Conservation (phyloP, 83 land plant species). For the Picea engelmannii region DNA sequence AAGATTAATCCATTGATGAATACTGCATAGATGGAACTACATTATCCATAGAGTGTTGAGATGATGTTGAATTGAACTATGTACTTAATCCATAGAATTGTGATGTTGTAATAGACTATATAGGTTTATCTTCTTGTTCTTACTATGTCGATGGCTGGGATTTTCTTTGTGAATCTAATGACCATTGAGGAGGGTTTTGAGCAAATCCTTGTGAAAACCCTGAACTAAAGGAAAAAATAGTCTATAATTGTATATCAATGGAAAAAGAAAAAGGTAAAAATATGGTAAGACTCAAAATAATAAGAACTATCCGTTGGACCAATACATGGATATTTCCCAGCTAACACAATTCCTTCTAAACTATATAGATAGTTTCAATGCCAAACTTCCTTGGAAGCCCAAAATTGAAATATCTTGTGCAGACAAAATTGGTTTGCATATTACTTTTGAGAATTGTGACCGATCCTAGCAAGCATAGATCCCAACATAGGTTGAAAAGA, state of each 20-base stretch:
- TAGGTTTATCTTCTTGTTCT: slow-evolving; percentile 32
- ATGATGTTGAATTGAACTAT: not conserved
- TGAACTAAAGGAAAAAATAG: not conserved
- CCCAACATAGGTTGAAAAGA: slow-evolving; percentile 91
- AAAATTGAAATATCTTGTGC: slow-evolving; percentile 86
- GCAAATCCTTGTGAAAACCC: slow-evolving; percentile 23
- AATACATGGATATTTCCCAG: slow-evolving; percentile 40
- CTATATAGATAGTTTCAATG: slow-evolving; percentile 58
- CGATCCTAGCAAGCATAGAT: slow-evolving; percentile 86
- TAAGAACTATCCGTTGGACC: slow-evolving; percentile 18
- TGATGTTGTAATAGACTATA: slow-evolving; percentile 18
- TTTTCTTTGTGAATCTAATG: slow-evolving; percentile 31
- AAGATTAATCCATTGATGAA: too few relatives aligned
- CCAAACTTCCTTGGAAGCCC: slow-evolving; percentile 97
- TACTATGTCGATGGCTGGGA: slow-evolving; percentile 14
- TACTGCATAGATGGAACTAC: not conserved
- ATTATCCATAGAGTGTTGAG: slow-evolving; percentile 47
- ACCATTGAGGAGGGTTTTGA: slow-evolving; percentile 33
- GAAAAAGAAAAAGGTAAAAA: not conserved
- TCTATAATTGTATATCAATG: not conserved
- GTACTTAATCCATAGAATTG: slow-evolving; percentile 29
- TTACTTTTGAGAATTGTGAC: slow-evolving; percentile 74
- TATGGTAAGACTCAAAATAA: not conserved
- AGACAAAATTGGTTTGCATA: slow-evolving; percentile 81
- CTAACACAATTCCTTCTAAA: slow-evolving; percentile 81